Conservation (phyloP, 2,329 filamentous ascomycete genomes). For the Claviceps sp. region DNA sequence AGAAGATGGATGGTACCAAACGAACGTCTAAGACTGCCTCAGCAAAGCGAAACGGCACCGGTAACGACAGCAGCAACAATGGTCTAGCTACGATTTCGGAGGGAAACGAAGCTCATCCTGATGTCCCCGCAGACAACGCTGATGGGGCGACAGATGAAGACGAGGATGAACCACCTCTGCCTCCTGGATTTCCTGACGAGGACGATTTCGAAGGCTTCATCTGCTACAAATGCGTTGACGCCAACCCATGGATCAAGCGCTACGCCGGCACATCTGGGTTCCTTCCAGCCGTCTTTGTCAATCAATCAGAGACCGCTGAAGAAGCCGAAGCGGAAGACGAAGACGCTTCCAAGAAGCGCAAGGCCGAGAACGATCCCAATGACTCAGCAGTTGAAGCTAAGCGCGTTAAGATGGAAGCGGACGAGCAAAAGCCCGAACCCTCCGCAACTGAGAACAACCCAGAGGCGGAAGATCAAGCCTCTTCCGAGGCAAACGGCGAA, state of each 20-base stretch:
- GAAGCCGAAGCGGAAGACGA: not conserved
- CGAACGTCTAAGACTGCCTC: constrained; percentile 11
- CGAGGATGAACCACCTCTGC: constrained; percentile 53
- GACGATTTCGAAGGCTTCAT: constrained; percentile 83
- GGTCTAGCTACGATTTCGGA: constrained; percentile 37
- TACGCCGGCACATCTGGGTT: constrained; percentile 77
- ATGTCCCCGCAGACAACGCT: constrained; percentile 7
- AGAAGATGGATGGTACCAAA: constrained; percentile 32
- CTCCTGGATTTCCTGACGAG: constrained; percentile 76
- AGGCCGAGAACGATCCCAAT: constrained; percentile 40
- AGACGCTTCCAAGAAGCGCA: constrained; percentile 47
- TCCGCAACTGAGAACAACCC: not conserved
- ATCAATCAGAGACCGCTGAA: constrained; percentile 7
- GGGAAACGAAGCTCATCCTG: constrained; percentile 24
- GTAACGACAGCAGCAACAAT: no score
- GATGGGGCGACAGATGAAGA: constrained; percentile 27
- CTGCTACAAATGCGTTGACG: constrained; percentile 85
- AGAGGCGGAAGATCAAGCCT: not conserved
- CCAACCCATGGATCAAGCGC: constrained; percentile 80
- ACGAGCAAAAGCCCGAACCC: not conserved
- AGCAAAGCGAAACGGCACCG: constrained; percentile 5
- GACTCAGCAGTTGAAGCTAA: constrained; percentile 28
- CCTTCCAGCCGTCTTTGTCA: constrained; percentile 52
- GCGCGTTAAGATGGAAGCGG: constrained; percentile 34
- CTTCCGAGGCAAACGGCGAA: constrained; percentile 2